Evolutionary conservation across 768 basidiomycete species (phyloP).

Genomic region (Coprinopsis strossmayeri): DNA sequence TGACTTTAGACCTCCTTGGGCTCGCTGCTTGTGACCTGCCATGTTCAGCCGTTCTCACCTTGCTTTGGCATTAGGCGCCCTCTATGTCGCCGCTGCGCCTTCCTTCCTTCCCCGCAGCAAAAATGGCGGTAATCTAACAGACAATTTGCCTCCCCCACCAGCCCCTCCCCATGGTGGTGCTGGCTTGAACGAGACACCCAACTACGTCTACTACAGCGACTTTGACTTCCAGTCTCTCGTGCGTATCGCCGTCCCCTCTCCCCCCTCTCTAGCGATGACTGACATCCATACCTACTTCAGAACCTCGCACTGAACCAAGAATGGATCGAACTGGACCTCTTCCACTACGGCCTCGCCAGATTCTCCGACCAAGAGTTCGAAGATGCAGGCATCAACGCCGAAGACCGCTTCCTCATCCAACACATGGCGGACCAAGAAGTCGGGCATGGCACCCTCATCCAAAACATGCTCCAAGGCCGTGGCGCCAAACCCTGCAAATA

Average conservation of each 20-base stretch:
- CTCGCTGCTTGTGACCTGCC: too few species aligned
- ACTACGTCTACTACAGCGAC: constrained; percentile 19
- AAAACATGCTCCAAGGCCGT: constrained; percentile 41
- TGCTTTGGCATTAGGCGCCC: too few species aligned
- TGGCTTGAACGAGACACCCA: constrained; percentile 32
- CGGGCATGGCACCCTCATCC: constrained; percentile 50
- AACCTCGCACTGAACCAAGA: constrained; percentile 59
- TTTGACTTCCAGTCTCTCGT: constrained; percentile 22
- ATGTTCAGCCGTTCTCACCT: too few species aligned
- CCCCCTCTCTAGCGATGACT: neutral
- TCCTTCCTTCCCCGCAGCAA: too few species aligned
- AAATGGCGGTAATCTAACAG: too few species aligned
- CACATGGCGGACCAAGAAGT: constrained; percentile 62
- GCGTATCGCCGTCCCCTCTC: constrained; percentile 3
- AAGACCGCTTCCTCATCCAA: constrained; percentile 48
- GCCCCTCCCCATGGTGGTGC: constrained; percentile 42
- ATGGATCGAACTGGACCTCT: constrained; percentile 55
- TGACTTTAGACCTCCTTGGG: too few species aligned
- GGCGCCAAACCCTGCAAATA: constrained; percentile 53
- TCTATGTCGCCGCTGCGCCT: too few species aligned
- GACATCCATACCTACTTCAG: constrained; percentile 16
- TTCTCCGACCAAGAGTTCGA: constrained; percentile 55
- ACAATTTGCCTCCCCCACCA: constrained; percentile 30
- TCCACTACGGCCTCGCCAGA: constrained; percentile 45
- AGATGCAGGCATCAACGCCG: constrained; percentile 43